Evolutionary conservation across 345 rosid species (phyloP), one percentile per base, ranked within the genome.

Genomic region (Hypericum androsaemum): DNA sequence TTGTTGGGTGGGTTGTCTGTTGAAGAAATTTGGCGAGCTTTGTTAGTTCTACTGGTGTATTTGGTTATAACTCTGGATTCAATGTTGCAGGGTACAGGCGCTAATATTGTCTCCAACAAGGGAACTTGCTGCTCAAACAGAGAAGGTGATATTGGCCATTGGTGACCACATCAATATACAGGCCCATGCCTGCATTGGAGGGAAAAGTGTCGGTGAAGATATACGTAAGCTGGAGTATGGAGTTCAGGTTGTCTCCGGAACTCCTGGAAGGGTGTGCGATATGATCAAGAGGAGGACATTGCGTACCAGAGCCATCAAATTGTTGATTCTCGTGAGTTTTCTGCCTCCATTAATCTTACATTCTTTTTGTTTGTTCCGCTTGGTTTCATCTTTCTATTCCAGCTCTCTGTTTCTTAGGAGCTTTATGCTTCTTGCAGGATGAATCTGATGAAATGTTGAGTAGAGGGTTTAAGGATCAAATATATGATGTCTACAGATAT

Each of bases 371-470:
- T 13, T 41, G 12, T 43, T 44, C 32, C 14, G 10, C 4, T 10
- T 12, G 50, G 15, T 10, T 36, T 12, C 12, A 15, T n/a, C 9
- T 6, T 9, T n/a, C 32, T 6, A 10, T 54, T 22, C 32, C 32
- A 22, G 14, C 16, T 32, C 22, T 12, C 11, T 47, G 28, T 28
- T 15, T 43, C 5, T 43, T 14, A n/a, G 16, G 12, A 2, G 32
- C 0, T 12, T 47, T 10, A 37, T 47, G 15, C 71, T 61, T 22
- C 38, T 49, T 56, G 10, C 39, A 79, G 79, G 98, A 92, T 64
- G 97, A 88, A 64, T 85, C 94, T 38, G 97, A 92, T 79, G 98
- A 92, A 73, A 92, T 92, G 95, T 72, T 92, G 66, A 88, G 98
- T 79, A 83, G 97, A 83, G 98, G 98, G 45, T 88, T 92, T 64